These are phyloP conservation scores for Chytriomyces sp. DNA, from an alignment of 192 early-diverging fungal species.

Conservation along the genomic window DNA sequence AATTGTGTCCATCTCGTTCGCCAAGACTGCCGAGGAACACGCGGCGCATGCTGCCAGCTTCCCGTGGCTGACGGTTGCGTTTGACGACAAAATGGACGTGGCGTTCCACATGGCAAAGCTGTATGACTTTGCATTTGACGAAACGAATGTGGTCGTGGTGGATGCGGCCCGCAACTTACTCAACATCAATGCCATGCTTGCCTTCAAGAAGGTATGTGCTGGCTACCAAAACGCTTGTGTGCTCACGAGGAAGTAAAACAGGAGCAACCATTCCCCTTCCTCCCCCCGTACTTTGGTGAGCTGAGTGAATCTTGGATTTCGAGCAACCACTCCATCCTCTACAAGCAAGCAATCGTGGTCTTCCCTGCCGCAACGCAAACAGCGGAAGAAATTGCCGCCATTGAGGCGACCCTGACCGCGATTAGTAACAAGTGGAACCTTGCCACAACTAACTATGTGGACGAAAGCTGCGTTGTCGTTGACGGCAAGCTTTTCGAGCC, in stretches of 20 bases:
- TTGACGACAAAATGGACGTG: conserved; percentile 3
- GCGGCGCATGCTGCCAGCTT: neutral
- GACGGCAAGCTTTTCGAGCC: too few species aligned
- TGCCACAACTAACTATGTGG: neutral
- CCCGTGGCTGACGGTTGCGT: conserved; percentile 9
- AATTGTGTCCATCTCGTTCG: conserved; percentile 4
- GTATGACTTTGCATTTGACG: neutral
- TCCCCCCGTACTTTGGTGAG: neutral
- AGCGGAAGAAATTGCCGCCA: neutral
- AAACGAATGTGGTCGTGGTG: conserved; percentile 5
- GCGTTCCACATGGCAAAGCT: neutral
- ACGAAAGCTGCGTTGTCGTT: conserved; percentile 11
- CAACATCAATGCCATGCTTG: conserved; percentile 1
- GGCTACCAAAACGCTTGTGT: too few species aligned
- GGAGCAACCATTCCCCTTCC: conserved; percentile 4
- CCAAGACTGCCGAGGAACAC: conserved; percentile 12
- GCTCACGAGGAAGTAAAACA: neutral
- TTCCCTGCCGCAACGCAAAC: neutral
- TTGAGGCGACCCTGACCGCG: neutral
- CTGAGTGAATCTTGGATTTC: neutral
- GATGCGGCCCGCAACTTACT: neutral
- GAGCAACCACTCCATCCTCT: conserved; percentile 1
- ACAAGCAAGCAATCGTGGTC: neutral
- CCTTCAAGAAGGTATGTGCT: conserved; percentile 5
- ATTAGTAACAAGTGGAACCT: neutral